These are phyloP conservation scores for Crepidotus variabilis DNA, from an alignment of 768 basidiomycete species.

Conservation along the genomic window DNA sequence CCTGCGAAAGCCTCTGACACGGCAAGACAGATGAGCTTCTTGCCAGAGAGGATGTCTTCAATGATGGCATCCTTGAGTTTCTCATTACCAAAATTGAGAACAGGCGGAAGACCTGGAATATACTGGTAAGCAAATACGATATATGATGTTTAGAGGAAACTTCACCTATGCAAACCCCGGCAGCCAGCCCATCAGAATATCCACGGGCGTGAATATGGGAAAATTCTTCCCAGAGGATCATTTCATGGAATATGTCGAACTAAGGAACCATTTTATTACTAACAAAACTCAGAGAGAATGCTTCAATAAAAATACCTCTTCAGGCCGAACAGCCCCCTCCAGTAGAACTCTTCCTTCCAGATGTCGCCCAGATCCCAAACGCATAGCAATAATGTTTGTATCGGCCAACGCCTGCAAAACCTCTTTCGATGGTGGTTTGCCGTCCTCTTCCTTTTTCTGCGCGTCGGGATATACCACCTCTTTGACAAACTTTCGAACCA, in stretches of 20 bases:
- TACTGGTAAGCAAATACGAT: conserved; percentile 64
- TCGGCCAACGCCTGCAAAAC: conserved; percentile 73
- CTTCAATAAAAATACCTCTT: not conserved
- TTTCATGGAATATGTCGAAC: not conserved
- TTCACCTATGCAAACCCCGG: not conserved
- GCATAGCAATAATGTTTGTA: conserved; percentile 62
- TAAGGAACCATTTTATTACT: not conserved
- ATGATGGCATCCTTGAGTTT: conserved; percentile 55
- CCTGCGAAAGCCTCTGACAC: conserved; percentile 89
- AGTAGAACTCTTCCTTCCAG: not conserved
- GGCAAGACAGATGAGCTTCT: conserved; percentile 84
- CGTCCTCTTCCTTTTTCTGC: conserved; percentile 10
- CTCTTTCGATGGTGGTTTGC: not conserved
- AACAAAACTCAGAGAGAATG: no score
- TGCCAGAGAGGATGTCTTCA: conserved; percentile 66
- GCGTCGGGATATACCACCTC: conserved; percentile 58
- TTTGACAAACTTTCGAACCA: conserved; percentile 68
- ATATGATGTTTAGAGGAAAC: conserved; percentile 16
- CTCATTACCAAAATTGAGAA: conserved; percentile 82
- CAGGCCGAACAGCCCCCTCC: not conserved
- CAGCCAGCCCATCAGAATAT: not conserved
- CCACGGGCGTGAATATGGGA: not conserved
- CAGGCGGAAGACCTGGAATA: conserved; percentile 54
- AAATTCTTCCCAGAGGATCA: not conserved
- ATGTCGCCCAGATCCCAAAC: not conserved